Base-by-base conservation (phyloP, 2,329 filamentous ascomycete genomes). In the Apiospora hydei region DNA sequence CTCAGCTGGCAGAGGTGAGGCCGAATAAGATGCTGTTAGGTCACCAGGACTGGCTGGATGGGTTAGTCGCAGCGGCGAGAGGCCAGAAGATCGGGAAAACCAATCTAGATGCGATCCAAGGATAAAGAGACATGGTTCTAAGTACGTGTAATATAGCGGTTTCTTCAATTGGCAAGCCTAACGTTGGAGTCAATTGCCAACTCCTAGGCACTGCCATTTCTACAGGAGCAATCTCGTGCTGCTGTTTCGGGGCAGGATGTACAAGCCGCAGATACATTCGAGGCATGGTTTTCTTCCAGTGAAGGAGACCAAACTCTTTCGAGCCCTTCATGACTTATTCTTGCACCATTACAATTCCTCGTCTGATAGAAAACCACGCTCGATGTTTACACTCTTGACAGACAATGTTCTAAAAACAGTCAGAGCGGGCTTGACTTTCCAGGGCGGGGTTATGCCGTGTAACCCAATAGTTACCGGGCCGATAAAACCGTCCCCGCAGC, bases 11-110 rank as follows among this genome's bases (percentile, higher is more conserved):
- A 4, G 72, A 66, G 2, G 71, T 46, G 3, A 79, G 75, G 71
- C 78, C 77, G 0, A 79, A 79, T 68, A 74, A 72, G 26, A 79
- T 79, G 76, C 49, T 80, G 43, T 72, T 77, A 18, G 78, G 77
- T 7, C 78, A 80, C 57, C 79, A 80, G 72, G 74, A 78, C 70
- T 80, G 78, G 79, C 66, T 80, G 47, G 76, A 79, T 34, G 77
- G 77, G 3, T 69, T 80, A 71, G 67, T 68, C 10, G 49, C 38
- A 30, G 53, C 44, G 38, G 44, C 67, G 13, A 69, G 61, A 18
- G 51, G 41, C 24, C 66, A 47, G 38, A 47, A 68, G 26, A 14
- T 47, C 3, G 66, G 26, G 6, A 24, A 68, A 14, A 47, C 66
- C 41, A 68, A 68, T 44, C 11, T 68, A 18, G 66, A 46, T 26